Evolutionary conservation across 441 rosid species (phyloP).

Genomic region (Erodium texanum): DNA sequence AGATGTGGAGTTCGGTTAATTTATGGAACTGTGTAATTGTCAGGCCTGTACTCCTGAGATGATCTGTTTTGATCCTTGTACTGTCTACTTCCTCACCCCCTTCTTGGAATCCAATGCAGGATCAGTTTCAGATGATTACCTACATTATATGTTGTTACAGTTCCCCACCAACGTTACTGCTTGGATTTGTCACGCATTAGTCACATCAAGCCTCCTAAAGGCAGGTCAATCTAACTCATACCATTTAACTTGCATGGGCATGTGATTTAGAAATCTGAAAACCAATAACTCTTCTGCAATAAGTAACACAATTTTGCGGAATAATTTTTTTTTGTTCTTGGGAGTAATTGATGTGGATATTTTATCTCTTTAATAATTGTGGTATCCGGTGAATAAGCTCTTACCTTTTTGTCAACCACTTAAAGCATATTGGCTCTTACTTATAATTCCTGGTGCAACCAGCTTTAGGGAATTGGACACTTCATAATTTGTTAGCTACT

Average conservation of each 20-base stretch:
- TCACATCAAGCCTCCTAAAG: constrained; percentile 94
- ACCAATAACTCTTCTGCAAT: not conserved
- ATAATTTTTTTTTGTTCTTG: too few relatives aligned
- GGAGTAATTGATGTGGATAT: not conserved
- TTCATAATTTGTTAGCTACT: not conserved
- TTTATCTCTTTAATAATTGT: not conserved
- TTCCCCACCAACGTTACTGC: constrained; percentile 90
- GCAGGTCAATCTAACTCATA: constrained; percentile 53
- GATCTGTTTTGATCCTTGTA: not conserved
- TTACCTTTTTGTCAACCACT: not conserved
- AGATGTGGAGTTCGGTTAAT: not conserved
- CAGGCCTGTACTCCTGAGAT: not conserved
- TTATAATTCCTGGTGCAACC: not conserved
- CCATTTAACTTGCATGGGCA: constrained; percentile 25
- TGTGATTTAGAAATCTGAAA: constrained; percentile 20
- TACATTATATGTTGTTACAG: constrained; percentile 81
- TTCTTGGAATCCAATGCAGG: constrained; percentile 34
- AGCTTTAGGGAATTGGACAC: not conserved
- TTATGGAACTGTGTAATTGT: not conserved
- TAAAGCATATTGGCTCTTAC: not conserved
- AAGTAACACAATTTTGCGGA: too few relatives aligned
- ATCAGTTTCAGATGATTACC: constrained; percentile 88
- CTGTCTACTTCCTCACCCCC: constrained; percentile 12
- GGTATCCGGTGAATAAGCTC: not conserved
- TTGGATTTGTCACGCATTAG: constrained; percentile 89